A percentile compares a stretch with the other conserved stretches of the same genome.
Evolutionary conservation across 1,284 basidiomycete genomes (phyloP).

Genomic region (Chalciporus piperatoides): DNA sequence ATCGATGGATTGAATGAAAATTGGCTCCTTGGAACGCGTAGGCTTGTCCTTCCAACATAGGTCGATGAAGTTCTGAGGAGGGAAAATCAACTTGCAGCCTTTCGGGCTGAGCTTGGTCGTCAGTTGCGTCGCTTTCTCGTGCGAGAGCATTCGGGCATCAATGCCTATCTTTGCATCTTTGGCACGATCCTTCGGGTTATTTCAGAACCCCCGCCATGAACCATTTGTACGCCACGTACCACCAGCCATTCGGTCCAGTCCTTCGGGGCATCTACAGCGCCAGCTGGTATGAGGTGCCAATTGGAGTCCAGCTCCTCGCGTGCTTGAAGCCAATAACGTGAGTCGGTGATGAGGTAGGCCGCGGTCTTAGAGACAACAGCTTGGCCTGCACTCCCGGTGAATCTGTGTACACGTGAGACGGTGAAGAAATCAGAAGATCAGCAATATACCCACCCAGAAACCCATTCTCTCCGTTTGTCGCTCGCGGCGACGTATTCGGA

Average conservation of each 20-base stretch:
- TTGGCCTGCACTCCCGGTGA: slow-evolving; percentile 82
- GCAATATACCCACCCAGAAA: slow-evolving; percentile 62
- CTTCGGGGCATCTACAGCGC: slow-evolving; percentile 51
- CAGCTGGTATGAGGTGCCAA: slow-evolving; percentile 75
- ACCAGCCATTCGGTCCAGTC: slow-evolving; percentile 81
- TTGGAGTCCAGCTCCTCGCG: slow-evolving; percentile 70
- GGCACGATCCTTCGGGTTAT: slow-evolving; percentile 43
- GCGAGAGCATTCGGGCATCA: slow-evolving; percentile 84
- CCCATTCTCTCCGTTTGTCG: slow-evolving; percentile 81
- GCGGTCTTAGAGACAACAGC: slow-evolving; percentile 68
- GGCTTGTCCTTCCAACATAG: slow-evolving; percentile 78
- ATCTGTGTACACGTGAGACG: slow-evolving; percentile 43
- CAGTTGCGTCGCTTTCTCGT: slow-evolving; percentile 63
- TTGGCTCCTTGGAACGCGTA: slow-evolving; percentile 58
- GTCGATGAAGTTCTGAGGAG: slow-evolving; percentile 84
- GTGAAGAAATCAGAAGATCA: neutral
- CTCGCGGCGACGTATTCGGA: slow-evolving; percentile 83
- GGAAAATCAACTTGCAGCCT: slow-evolving; percentile 62
- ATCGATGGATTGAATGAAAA: slow-evolving; percentile 73
- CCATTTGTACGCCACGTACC: slow-evolving; percentile 36
- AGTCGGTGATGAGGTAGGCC: slow-evolving; percentile 81
- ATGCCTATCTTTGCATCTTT: slow-evolving; percentile 70
- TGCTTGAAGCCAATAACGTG: slow-evolving; percentile 88
- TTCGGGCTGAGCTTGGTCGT: slow-evolving; percentile 51
- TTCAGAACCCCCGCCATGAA: slow-evolving; percentile 5